Evolutionary conservation across 805 yeast species (phyloP).

Genomic region (Sugiyamaella marilandica): DNA sequence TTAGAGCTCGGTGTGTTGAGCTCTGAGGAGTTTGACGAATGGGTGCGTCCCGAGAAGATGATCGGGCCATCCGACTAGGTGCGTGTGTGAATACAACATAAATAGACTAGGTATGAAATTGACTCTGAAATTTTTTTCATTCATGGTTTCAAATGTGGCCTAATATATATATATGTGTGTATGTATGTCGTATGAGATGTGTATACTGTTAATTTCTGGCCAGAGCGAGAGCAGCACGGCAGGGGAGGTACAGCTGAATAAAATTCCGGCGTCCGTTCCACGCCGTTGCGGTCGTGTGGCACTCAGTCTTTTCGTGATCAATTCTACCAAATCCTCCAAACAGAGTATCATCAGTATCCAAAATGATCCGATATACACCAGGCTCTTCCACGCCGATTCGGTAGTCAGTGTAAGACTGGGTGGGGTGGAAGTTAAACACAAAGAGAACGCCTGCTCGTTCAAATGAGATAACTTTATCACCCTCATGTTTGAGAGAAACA

Average conservation of each 20-base stretch:
- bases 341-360: constrained; percentile 64
- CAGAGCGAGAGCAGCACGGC: constrained; percentile 60
- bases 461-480: constrained; percentile 81
- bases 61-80: constrained; percentile 67
- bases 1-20: constrained; percentile 82
- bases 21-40: constrained; percentile 84
- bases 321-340: constrained; percentile 83
- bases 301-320: constrained; percentile 47
- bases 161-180: not conserved
- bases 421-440: constrained; percentile 86
- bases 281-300: constrained; percentile 62
- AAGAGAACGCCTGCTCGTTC: constrained; percentile 84
- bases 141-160: too few species aligned
- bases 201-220: constrained; percentile 33
- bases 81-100: not conserved
- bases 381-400: constrained; percentile 81
- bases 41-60: constrained; percentile 98
- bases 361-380: constrained; percentile 69
- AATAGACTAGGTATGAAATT: too few species aligned
- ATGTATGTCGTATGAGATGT: not conserved
- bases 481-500: constrained; percentile 81
- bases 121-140: too few species aligned
- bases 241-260: constrained; percentile 76
- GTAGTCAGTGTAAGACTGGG: constrained; percentile 77
- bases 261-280: constrained; percentile 82